Base-by-base conservation (phyloP, 2,329 filamentous ascomycete genomes). In the Fusarium nygamai region DNA sequence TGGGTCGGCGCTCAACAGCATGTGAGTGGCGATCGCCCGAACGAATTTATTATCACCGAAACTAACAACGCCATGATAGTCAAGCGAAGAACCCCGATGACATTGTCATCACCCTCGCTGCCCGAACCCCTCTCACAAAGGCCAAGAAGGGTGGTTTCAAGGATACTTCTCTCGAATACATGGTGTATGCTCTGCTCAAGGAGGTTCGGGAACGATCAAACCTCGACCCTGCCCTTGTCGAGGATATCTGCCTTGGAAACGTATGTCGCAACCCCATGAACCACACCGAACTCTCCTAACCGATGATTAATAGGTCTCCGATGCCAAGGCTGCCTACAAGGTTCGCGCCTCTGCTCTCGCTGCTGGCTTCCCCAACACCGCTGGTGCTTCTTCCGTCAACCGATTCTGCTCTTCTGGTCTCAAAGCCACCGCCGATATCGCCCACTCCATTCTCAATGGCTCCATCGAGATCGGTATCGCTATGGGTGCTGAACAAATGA, bases 351-450 rank as follows among this genome's bases (percentile, higher is more conserved):
- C 96, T 51, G 89, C 93, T 72, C 92, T 98, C 72, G 94, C 94
- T 54, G 96, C 96, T 66, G 96, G 96, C 77, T 97, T 96, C 87
- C 95, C 96, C 76, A 95, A 96, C 86, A 98, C 96, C 12, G 89
- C 94, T 56, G 90, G 91, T 74, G 94, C 93, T 73, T 95, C 90
- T 48, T 92, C 93, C 48, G 88, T 97, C 67, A 98, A 98, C 88
- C 93, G 96, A 71, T 98, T 99, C 91, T 99, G 96, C 89, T 97
- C 94, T 43, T 98, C 95, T 0, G 96, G 96, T 41, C 92, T 99
- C 75, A 97, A 98, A 85, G 95, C 96, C 65, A 94, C 95, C 10
- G 95, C 97, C 84, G 95, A 98, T 81, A 97, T 99, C 76, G 95
- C 96, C 58, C 92, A 96, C 85, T 90, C 95, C 82, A 98, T 99